phyloP scores from a whole-genome alignment of 225 moss, liverwort and hornwort species.

The Pseudisothecium myosuroides region DNA sequence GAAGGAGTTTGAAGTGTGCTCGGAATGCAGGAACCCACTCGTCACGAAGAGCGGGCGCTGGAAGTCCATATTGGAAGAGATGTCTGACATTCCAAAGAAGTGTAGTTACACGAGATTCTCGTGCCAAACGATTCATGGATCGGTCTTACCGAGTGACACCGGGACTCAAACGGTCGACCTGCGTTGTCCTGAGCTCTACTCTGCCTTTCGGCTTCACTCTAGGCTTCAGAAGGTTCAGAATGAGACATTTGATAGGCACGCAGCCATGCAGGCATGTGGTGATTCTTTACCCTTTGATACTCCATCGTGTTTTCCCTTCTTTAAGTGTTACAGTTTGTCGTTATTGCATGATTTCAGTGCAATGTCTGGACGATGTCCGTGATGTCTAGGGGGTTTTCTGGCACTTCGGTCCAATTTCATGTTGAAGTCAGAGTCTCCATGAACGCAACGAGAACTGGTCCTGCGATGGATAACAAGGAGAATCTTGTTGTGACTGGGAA shows the following conservation, averaged over 20 bases:
- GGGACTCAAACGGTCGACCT: background rate
- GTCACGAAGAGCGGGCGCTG: background rate
- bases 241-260: constrained; percentile 16
- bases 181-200: constrained; percentile 10
- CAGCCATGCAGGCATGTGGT: constrained; percentile 29
- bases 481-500: background rate
- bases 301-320: background rate
- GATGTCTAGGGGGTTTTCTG: background rate
- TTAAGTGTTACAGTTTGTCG: background rate
- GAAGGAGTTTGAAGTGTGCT: constrained; percentile 10
- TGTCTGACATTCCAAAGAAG: background rate
- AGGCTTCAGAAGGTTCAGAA: constrained; percentile 13
- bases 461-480: background rate
- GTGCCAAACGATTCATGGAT: constrained; percentile 10
- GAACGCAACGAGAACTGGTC: background rate
- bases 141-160: background rate
- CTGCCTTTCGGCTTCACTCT: constrained; percentile 6
- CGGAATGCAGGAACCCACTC: constrained; percentile 11
- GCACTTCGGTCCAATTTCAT: background rate
- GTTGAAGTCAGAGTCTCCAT: background rate
- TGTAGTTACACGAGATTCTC: background rate
- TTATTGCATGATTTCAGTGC: background rate
- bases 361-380: background rate
- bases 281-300: background rate
- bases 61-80: constrained; percentile 18